Conservation (phyloP, 2,329 filamentous ascomycete genomes). For the Penicillium sp. region DNA sequence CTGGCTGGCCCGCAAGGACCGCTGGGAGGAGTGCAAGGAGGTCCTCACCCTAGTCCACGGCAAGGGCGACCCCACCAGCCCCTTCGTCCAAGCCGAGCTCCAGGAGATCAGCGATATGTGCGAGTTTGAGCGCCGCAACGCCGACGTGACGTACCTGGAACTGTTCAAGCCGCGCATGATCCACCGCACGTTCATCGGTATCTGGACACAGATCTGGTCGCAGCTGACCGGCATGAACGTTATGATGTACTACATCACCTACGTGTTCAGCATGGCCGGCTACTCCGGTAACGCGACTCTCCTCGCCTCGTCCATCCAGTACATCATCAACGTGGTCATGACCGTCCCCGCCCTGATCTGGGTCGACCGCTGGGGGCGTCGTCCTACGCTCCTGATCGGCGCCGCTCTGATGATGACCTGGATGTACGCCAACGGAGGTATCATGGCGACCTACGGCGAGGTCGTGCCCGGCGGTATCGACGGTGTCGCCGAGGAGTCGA, state of each 20-base stretch:
- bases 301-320: slow-evolving; percentile 69
- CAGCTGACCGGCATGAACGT: slow-evolving; percentile 78
- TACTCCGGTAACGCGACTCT: slow-evolving; percentile 61
- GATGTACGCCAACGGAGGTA: slow-evolving; percentile 48
- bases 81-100: slow-evolving; percentile 68
- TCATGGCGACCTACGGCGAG: slow-evolving; percentile 42
- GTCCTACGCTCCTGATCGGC: slow-evolving; percentile 66
- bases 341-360: slow-evolving; percentile 74
- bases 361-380: slow-evolving; percentile 76
- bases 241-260: slow-evolving; percentile 72
- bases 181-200: slow-evolving; percentile 69
- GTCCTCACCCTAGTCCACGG: slow-evolving; percentile 63
- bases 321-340: slow-evolving; percentile 79
- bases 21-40: slow-evolving; percentile 56
- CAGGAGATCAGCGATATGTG: slow-evolving; percentile 72
- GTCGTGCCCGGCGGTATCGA: slow-evolving; percentile 45
- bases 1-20: slow-evolving; percentile 65
- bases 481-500: slow-evolving; percentile 39
- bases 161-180: slow-evolving; percentile 74
- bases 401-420: slow-evolving; percentile 62
- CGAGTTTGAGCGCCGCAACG: slow-evolving; percentile 71
- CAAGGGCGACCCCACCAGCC: slow-evolving; percentile 64
- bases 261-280: slow-evolving; percentile 73
- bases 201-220: slow-evolving; percentile 75
- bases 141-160: slow-evolving; percentile 70